phyloP scores from a whole-genome alignment of 2,329 filamentous ascomycete species.

The Chrysosporium queenslandicum region DNA sequence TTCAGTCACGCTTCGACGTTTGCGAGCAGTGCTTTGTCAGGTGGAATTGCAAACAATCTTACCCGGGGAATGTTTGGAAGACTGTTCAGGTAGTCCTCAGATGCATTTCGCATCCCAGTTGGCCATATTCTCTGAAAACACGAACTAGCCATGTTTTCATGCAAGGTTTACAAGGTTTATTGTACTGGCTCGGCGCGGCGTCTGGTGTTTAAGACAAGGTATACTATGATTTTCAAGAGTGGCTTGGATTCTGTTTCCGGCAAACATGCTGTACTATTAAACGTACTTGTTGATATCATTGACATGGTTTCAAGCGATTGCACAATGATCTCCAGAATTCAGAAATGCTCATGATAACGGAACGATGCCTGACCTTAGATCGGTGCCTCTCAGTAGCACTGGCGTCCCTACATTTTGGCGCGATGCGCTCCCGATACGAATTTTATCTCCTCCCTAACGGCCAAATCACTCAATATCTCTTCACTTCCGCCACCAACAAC shows the following conservation, averaged over 20 bases:
- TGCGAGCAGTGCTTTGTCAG: slow-evolving; percentile 46
- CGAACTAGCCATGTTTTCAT: no score
- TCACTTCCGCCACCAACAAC: slow-evolving; percentile 35
- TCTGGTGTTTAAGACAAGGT: not conserved
- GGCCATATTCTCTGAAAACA: not conserved
- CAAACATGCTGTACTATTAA: not conserved
- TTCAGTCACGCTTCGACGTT: slow-evolving; percentile 50
- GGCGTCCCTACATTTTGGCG: not conserved
- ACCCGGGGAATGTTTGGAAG: slow-evolving; percentile 47
- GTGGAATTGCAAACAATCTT: slow-evolving; percentile 46
- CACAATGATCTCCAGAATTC: not conserved
- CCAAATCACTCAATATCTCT: slow-evolving; percentile 33
- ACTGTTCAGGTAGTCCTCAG: slow-evolving; percentile 39
- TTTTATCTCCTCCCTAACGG: slow-evolving; percentile 20
- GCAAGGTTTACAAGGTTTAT: not conserved
- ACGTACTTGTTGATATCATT: not conserved
- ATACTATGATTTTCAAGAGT: not conserved
- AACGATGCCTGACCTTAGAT: not conserved
- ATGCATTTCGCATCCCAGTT: not conserved
- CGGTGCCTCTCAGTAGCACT: no score
- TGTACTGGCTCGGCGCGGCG: not conserved
- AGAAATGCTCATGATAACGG: not conserved
- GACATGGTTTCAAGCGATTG: not conserved
- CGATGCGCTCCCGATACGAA: slow-evolving; percentile 13
- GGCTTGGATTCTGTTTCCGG: not conserved